Base-by-base conservation (phyloP, 352 stramenopile genomes). In the Thraustotheca clavata region DNA sequence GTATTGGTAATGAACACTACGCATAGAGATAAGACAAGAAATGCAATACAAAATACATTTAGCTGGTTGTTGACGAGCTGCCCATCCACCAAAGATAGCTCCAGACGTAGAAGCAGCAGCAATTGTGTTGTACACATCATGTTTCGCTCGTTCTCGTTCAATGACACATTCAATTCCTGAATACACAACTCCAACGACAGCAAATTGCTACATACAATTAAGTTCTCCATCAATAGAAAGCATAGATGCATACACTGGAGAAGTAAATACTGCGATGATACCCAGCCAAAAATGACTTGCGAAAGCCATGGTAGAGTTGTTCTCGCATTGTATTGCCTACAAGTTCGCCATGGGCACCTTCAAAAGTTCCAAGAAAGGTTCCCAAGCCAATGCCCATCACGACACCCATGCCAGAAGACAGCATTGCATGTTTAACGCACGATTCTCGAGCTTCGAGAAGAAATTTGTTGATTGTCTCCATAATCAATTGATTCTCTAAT, bases 191-290 rank as follows among this genome's bases (percentile, higher is more conserved):
- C 86, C 86, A 11, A 94, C 79, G 57, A 91, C 73, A 7, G 76
- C 76, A 70, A 94, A 94, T 68, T 94, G 83, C 86, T 94, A 59
- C 26, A 3, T 27, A 46, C 0, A 12, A 8, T 20, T 18, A 48
- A 55, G 26, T 3, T 9, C n/a, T n/a, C n/a, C 20, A 49, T n/a
- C 22, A 26, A 22, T 11, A 67, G 22, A 69, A 4, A 69, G 18
- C 2, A 24, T 9, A 3, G 5, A 12, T 22, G 29, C 31, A 20
- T 73, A 76, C 84, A 76, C 88, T 90, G 69, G 83, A 83, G 52
- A 91, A 94, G 80, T 94, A 93, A 48, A 91, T 62, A 68, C 86
- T 94, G 65, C 86, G 83, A 49, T 77, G 69, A 68, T 88, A 93
- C 27, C 82, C 76, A 22, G 86, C 76, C 46, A 79, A 72, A 54